Base-by-base conservation (phyloP, 495 filamentous ascomycete species). In the Sabuloglossum arenarium region DNA sequence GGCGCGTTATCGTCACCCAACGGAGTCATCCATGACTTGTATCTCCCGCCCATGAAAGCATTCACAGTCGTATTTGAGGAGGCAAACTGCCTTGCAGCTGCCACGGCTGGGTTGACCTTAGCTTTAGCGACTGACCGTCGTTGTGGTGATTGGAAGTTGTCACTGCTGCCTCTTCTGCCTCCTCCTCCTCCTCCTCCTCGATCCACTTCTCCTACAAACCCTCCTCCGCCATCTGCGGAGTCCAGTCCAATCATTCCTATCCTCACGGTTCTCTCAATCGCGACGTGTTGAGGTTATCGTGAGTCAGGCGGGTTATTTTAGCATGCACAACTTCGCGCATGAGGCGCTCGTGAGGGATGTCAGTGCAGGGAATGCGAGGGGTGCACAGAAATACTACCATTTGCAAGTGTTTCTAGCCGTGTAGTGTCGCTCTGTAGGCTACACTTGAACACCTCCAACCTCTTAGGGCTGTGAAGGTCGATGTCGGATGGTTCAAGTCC, bases 11-110 rank as follows among this genome's bases (percentile, higher is more conserved):
- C 11, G 31, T 32, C 53, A n/a, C 25, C 32, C 4, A 19, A 60
- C 34, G 64, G 60, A 19, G 59, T 64, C 74, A 88, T 82, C 86
- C 86, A 89, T 63, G 78, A 70, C 61, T 74, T 81, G 63, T 78
- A 78, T 57, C 70, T 70, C 46, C 78, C 74, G 42, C 82, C 80
- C 54, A 86, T 69, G 67, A 86, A 84, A 34, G 75, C 65, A 59
- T 72, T 79, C 53, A 79, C 69, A 14, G 85, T 88, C 49, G 79
- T 78, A 67, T 89, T 91, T 16, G 81, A 80, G 3, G 72, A 70
- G 32, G 75, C 76, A 56, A 85, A 69, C 58, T 79, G 75, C 12
- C 5, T 11, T 29, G 47, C 47, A 4, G 54, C 54, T 3, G 32
- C 32, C 55, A 9, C 25, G 5, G 34, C n/a, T 11, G 55, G 39